These are phyloP conservation scores for Penicillium paradoxum DNA, from an alignment of 495 filamentous ascomycete species.

Conservation along the genomic window DNA sequence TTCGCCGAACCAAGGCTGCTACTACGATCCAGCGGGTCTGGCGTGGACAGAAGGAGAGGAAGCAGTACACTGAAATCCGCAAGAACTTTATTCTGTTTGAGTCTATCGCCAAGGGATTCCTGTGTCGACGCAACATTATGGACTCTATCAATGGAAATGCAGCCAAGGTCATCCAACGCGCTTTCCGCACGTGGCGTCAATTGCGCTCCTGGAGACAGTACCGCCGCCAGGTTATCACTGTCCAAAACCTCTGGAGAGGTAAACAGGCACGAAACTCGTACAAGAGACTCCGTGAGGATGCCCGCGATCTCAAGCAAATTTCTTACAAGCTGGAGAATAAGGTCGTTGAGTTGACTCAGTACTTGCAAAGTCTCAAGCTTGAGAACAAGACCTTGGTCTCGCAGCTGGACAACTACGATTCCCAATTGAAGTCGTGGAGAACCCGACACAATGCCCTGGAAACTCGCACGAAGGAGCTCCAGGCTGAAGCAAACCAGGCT, in stretches of 20 bases:
- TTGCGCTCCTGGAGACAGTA: conserved; percentile 82
- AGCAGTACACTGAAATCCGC: conserved; percentile 67
- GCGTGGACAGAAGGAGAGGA: conserved; percentile 83
- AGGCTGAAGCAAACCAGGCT: conserved; percentile 94
- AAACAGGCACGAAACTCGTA: conserved; percentile 75
- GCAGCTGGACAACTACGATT: conserved; percentile 94
- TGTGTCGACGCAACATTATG: conserved; percentile 82
- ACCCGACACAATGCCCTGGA: conserved; percentile 88
- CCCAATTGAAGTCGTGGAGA: conserved; percentile 91
- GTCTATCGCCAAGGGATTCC: conserved; percentile 83
- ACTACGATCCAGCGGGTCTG: conserved; percentile 94
- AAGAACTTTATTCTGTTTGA: conserved; percentile 80
- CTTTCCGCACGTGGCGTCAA: conserved; percentile 76
- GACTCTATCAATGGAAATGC: conserved; percentile 92
- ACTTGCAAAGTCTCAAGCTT: conserved; percentile 80
- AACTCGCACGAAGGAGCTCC: conserved; percentile 83
- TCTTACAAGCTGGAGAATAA: conserved; percentile 99
- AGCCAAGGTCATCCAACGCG: conserved; percentile 82
- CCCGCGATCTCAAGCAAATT: conserved; percentile 96
- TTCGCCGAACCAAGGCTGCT: conserved; percentile 77
- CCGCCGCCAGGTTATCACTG: conserved; percentile 78
- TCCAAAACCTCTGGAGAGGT: conserved; percentile 92
- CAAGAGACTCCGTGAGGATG: conserved; percentile 87
- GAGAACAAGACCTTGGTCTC: conserved; percentile 85
- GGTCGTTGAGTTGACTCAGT: conserved; percentile 96